These are phyloP conservation scores for Dictyostelium purpureum DNA, from an alignment of 78 protist genomes.

Conservation along the genomic window DNA sequence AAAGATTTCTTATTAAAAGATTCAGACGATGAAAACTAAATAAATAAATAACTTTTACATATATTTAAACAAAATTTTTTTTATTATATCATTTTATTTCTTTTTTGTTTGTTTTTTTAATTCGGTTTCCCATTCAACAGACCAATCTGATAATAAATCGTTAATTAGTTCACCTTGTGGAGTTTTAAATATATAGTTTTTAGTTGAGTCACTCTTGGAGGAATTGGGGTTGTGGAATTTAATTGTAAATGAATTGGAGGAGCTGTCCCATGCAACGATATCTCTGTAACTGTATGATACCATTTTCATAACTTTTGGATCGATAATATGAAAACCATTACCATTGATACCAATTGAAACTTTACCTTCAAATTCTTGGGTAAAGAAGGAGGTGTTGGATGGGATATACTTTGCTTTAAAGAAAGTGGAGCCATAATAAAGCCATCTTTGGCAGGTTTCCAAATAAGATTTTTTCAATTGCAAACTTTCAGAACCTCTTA, in stretches of 20 bases:
- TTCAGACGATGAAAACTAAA: slow-evolving; percentile 12
- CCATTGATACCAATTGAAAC: slow-evolving; percentile 64
- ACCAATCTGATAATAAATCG: slow-evolving; percentile 60
- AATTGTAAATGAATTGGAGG: slow-evolving; percentile 19
- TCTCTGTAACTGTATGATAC: slow-evolving; percentile 56
- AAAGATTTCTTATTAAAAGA: slow-evolving; percentile 59
- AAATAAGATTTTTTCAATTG: slow-evolving; percentile 39
- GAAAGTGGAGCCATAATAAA: slow-evolving; percentile 52
- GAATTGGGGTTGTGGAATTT: not conserved
- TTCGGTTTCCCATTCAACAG: slow-evolving; percentile 25
- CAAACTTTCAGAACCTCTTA: slow-evolving; percentile 39
- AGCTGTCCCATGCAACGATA: slow-evolving; percentile 57
- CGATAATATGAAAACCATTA: slow-evolving; percentile 60
- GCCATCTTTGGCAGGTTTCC: slow-evolving; percentile 74
- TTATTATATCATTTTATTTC: no score
- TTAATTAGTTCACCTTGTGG: slow-evolving; percentile 54
- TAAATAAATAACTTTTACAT: no score
- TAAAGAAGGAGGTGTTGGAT: slow-evolving; percentile 32
- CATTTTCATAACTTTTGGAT: slow-evolving; percentile 75
- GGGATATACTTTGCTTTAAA: slow-evolving; percentile 58
- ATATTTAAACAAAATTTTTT: no score
- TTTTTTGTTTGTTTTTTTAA: not conserved
- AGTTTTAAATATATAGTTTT: slow-evolving; percentile 51
- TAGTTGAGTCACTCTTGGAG: not conserved
- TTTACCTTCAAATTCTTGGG: slow-evolving; percentile 68